Evolutionary conservation across 305 asterid genomes (phyloP), one percentile per base, ranked within the genome.

Genomic region (Fraxinus xanthoxyloides): DNA sequence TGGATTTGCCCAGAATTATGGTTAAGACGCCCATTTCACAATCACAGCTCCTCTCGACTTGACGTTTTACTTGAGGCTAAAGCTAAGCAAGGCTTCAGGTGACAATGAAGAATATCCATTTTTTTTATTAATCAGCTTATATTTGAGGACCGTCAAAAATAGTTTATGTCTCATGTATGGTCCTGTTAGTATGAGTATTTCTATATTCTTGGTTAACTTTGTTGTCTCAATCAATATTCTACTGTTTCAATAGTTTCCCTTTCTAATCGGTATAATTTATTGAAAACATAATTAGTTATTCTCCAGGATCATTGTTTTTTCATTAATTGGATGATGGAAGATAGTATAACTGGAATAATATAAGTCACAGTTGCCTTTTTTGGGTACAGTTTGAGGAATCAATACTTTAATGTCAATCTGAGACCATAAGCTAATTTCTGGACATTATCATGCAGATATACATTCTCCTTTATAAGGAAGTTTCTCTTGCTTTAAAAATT

Each of bases 1-100:
- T 95, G 99, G 99, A 90, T 95, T 89, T 93, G 99, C 91, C 99
- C 99, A 10, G 99, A 95, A 82, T 84, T 95, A 83, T 95, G 91
- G 82, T 90, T 95, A 78, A 91, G 94, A 85, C 97, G 98, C 72
- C 98, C 98, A 77, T 95, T 90, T 85, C 89, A 89, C 70, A 82
- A 85, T 75, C 87, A 93, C 85, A 86, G 89, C 84, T 89, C 92
- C 82, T 92, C 97, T 77, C 87, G 96, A 81, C 98, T 95, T 83
- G 98, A 95, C 82, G 81, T 82, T 80, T 90, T 95, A 85, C 95
- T 95, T 78, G 95, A 93, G 92, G 90, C 89, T 84, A 95, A 92
- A 91, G 99, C 99, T 67, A 91, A 91, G 87, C 89, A 91, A 92
- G 99, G 99, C 84, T 95, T 82, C 92, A 92, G 99, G 98, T 95